A percentile compares a stretch with the other conserved stretches of the same genome.
Conservation (phyloP, 208 protist genomes). For the Sergeia podlipaevii region DNA sequence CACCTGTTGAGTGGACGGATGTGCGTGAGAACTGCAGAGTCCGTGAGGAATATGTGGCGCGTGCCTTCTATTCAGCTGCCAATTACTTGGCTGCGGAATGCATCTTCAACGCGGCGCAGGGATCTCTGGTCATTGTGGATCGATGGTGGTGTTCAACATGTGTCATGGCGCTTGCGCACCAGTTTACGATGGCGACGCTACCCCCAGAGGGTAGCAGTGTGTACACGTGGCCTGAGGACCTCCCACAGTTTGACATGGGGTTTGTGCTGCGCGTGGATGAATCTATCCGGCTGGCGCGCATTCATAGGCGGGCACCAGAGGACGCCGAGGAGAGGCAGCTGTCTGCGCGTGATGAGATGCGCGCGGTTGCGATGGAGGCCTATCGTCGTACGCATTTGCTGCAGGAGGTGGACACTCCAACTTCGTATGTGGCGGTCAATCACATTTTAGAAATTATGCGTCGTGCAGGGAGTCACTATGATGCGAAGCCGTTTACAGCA, state of each 20-base stretch:
- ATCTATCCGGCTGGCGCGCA: constrained; percentile 39
- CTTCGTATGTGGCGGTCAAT: constrained; percentile 51
- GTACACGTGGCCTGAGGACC: constrained; percentile 57
- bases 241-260: constrained; percentile 19
- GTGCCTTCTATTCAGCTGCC: constrained; percentile 67
- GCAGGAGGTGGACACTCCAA: constrained; percentile 25
- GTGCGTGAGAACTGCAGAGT: constrained; percentile 41
- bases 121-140: constrained; percentile 48
- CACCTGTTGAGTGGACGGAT: constrained; percentile 25
- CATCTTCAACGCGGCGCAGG: constrained; percentile 9
- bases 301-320: constrained; percentile 45
- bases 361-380: constrained; percentile 41
- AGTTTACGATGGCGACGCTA: constrained; percentile 14
- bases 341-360: constrained; percentile 41
- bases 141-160: constrained; percentile 80
- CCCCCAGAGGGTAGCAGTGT: constrained; percentile 27
- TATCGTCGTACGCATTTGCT: constrained; percentile 45
- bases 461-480: constrained; percentile 14
- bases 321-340: constrained; percentile 61
- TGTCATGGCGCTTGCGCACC: constrained; percentile 67
- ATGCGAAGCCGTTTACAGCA: constrained; percentile 28
- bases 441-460: constrained; percentile 32
- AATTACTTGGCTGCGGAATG: constrained; percentile 61
- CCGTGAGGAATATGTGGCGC: constrained; percentile 30
- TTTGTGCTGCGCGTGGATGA: constrained; percentile 57